Base-by-base conservation (phyloP, 345 rosid genomes). In the Moringa oleifera region DNA sequence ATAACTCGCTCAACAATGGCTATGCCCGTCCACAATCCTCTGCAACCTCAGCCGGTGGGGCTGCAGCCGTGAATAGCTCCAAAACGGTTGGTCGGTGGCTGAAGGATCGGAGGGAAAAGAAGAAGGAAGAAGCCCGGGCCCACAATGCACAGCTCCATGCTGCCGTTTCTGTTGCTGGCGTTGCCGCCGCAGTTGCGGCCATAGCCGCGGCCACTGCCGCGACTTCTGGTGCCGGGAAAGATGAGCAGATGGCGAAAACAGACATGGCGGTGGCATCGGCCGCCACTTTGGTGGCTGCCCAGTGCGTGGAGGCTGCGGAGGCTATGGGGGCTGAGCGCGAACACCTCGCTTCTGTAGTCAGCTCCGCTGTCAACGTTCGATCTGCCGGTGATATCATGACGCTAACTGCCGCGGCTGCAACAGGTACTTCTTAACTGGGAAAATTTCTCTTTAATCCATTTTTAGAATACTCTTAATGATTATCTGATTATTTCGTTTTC, bases 201-300 rank as follows among this genome's bases (percentile, higher is more conserved):
- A 86, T 83, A 0, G 96, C 97, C 0, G 87, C 97, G 0, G 96
- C 96, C 15, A 84, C 91, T 0, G 93, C 93, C 0, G 86, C 89
- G 0, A 72, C 97, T 0, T 88, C 96, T 0, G 81, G 81, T 19
- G 23, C 79, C 0, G 83, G 96, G 0, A 91, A 86, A 59, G 97
- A 91, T 24, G 97, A 91, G 72, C 97, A 84, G 73, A 83, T 76
- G 82, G 86, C 89, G 0, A 88, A 84, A 76, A 88, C 90, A 0
- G 88, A 86, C 58, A 77, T 88, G 96, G 97, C 97, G 0, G 86
- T 91, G 55, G 95, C 97, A 2, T 84, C 97, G 0, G 97, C 97
- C 0, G 96, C 97, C 0, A 86, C 93, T 0, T 73, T 91, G 61
- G 96, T 88, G 18, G 96, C 96, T 0, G 96, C 96, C 0, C 96